Base-by-base conservation (phyloP, 2,329 filamentous ascomycete species). In the Colletotrichum musae region DNA sequence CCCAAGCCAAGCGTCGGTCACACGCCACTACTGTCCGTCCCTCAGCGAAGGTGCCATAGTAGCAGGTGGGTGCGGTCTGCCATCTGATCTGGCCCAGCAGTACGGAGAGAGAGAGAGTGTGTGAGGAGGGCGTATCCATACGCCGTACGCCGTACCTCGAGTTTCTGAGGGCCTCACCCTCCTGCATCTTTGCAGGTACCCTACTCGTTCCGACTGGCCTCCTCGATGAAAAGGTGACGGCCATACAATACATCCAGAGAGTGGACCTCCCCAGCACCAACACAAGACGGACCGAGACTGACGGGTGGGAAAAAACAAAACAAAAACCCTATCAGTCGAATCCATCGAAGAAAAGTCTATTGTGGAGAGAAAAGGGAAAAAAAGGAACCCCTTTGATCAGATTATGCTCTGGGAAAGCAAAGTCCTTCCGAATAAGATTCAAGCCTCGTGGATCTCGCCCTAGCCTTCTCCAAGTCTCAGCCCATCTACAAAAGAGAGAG, bases 1-100 rank as follows among this genome's bases (percentile, higher is more conserved):
- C 47, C 43, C 57, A 70, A 68, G 52, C 57, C 64, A 53, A 56
- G 57, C 63, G 57, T 32, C 63, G 58, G 52, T 52, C 67, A 70
- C 47, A 62, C 50, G 67, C 64, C 57, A 66, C 64, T 57, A 54
- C 50, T 43, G 43, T 56, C 66, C 48, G 50, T 60, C 54, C 26
- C 52, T 51, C 45, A 53, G 57, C 56, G 56, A 51, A 58, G 50
- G 61, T 57, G 43, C 43, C 61, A 36, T 36, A 36, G 32, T 36
- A 36, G 7, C 32, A 36, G 32, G 32, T 36, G 32, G 32, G 32
- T 36, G 32, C 32, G 32, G 32, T 36, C 32, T 36, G 32, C 32
- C 21, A 21, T 21, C 21, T 21, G 21, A 57, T 18, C 51, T n/a
- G 56, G 24, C n/a, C 32, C 54, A 48, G 53, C 41, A 65, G 60